These are phyloP conservation scores for Blastomyces percursus DNA, from an alignment of 2,329 filamentous ascomycete genomes.

Conservation along the genomic window DNA sequence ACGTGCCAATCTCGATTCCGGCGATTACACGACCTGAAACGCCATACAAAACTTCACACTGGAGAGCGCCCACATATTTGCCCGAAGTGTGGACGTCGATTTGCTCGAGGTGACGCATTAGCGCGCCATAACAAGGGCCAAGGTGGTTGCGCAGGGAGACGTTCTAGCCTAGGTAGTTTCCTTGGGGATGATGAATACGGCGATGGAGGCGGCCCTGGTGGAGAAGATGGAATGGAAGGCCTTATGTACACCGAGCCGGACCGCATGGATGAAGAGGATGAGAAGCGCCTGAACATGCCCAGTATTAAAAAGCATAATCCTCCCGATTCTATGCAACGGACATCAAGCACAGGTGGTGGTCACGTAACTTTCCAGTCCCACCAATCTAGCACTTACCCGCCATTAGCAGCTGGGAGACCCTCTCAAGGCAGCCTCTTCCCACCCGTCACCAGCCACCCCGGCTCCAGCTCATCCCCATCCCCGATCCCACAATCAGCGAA, in stretches of 20 bases:
- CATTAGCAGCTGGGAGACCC: slow-evolving; percentile 46
- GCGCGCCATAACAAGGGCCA: slow-evolving; percentile 92
- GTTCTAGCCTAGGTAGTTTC: slow-evolving; percentile 75
- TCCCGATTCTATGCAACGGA: slow-evolving; percentile 42
- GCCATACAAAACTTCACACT: slow-evolving; percentile 92
- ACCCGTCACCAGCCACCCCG: slow-evolving; percentile 48
- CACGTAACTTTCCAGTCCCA: slow-evolving; percentile 49
- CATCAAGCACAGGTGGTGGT: slow-evolving; percentile 24
- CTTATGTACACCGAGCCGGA: slow-evolving; percentile 47
- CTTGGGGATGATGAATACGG: slow-evolving; percentile 62
- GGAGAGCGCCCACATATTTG: slow-evolving; percentile 93
- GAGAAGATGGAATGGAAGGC: slow-evolving; percentile 52
- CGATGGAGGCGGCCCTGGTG: slow-evolving; percentile 34
- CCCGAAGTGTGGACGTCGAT: slow-evolving; percentile 85
- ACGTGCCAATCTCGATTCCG: slow-evolving; percentile 91
- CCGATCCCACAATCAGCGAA: slow-evolving; percentile 37
- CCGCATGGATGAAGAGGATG: slow-evolving; percentile 41
- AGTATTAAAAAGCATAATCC: slow-evolving; percentile 62
- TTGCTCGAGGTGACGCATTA: slow-evolving; percentile 87
- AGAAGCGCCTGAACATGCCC: slow-evolving; percentile 46
- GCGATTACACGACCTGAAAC: slow-evolving; percentile 85
- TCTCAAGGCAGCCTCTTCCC: slow-evolving; percentile 50
- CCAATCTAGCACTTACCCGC: slow-evolving; percentile 65
- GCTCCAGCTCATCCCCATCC: slow-evolving; percentile 46
- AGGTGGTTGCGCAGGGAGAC: slow-evolving; percentile 83